Base-by-base conservation (phyloP, 176 grass and related monocot species). In the Poa pratensis region DNA sequence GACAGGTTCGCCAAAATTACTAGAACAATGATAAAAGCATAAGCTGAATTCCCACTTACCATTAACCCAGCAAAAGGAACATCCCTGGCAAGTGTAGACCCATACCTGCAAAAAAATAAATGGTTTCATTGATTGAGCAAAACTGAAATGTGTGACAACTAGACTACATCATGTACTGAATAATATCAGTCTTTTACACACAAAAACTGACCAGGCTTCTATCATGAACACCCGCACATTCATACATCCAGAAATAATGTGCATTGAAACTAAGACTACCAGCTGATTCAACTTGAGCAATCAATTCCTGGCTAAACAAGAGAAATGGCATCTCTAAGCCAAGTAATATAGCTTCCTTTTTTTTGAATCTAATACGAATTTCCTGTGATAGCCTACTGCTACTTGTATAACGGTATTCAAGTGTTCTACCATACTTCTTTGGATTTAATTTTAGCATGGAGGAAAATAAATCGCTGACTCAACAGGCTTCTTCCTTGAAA, bases 1-100 rank as follows among this genome's bases (percentile, higher is more conserved):
- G 18, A 28, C n/a, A 78, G 9, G 15, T 34, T 67, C 50, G 11
- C 80, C 77, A 73, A 72, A 89, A 77, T 65, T 60, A 73, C 13
- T 39, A 76, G 78, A 66, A 76, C 22, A 71, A 67, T 27, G 20
- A 84, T 53, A 17, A 78, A 77, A 82, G 32, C 55, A 54, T 52
- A 77, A 67, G 77, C 58, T 78, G 11, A 60, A 70, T 76, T 48
- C 50, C 48, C 75, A 87, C 67, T 43, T 93, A 95, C 96, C 96
- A 98, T 94, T 53, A 98, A 86, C 34, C 96, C 93, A 89, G 93
- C 93, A 95, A 98, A 98, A 76, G 93, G 96, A 26, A 98, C 96
- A 79, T 98, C 96, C 84, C 96, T 98, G 57, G 93, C 96, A 87
- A 98, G 90, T 2, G 93, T 98, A 90, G 96, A 98, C 89, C 96